phyloP scores from a whole-genome alignment of 768 basidiomycete genomes.

The Strobilomyces dryophilus region DNA sequence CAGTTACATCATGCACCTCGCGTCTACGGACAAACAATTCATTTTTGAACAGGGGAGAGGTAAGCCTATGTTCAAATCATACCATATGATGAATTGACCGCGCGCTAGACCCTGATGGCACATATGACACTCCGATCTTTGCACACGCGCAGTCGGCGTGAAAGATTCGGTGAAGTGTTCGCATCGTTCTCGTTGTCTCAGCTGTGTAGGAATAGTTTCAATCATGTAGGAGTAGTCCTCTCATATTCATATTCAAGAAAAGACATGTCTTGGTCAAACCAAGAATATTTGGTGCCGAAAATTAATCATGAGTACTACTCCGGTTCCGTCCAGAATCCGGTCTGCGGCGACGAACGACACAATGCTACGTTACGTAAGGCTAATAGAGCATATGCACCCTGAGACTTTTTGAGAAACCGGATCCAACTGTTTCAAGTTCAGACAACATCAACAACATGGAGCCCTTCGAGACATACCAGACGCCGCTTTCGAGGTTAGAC shows the following conservation, averaged over 20 bases:
- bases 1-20: slow-evolving; percentile 56
- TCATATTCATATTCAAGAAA: slow-evolving; percentile 18
- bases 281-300: slow-evolving; percentile 61
- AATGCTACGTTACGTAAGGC: too few species aligned
- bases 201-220: slow-evolving; percentile 10
- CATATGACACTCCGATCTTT: slow-evolving; percentile 47
- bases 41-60: slow-evolving; percentile 58
- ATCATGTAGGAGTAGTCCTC: background rate
- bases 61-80: slow-evolving; percentile 17
- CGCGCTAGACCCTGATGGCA: slow-evolving; percentile 33
- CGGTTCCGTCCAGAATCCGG: background rate
- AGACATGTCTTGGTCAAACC: slow-evolving; percentile 63
- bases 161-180: background rate
- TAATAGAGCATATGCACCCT: too few species aligned
- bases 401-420: too few species aligned
- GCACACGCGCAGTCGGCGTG: background rate
- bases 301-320: slow-evolving; percentile 40
- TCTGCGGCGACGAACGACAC: too few species aligned
- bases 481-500: slow-evolving; percentile 70
- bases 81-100: background rate
- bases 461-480: slow-evolving; percentile 68
- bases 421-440: too few species aligned
- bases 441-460: slow-evolving; percentile 42
- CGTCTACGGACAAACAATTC: slow-evolving; percentile 58
- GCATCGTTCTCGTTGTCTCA: background rate